Evolutionary conservation across 345 rosid genomes (phyloP).

Genomic region (Adansonia digitata): DNA sequence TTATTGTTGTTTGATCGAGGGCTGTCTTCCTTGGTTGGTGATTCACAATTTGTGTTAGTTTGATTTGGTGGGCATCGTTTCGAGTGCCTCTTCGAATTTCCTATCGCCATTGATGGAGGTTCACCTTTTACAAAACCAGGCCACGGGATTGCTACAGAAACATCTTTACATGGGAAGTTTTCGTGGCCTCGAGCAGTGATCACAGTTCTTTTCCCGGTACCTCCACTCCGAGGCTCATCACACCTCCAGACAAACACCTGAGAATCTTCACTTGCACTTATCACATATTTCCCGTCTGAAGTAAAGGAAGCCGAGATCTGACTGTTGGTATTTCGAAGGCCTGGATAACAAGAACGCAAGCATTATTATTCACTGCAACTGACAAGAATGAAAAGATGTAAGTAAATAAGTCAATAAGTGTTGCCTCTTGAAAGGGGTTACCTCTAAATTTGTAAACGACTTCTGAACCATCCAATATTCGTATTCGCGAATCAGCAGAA

Average conservation of each 20-base stretch:
- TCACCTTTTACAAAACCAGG: conserved; percentile 68
- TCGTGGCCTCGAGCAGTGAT: conserved; percentile 48
- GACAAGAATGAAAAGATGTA: not conserved
- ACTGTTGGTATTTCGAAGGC: conserved; percentile 72
- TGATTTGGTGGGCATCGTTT: conserved; percentile 35
- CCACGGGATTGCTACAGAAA: conserved; percentile 84
- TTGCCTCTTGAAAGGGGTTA: conserved; percentile 12
- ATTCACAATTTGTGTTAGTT: conserved; percentile 24
- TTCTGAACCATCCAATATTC: conserved; percentile 62
- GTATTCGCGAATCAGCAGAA: conserved; percentile 84
- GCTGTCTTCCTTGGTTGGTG: conserved; percentile 49
- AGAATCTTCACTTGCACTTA: conserved; percentile 84
- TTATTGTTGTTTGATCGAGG: conserved; percentile 12
- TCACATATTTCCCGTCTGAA: conserved; percentile 58
- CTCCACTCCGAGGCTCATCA: conserved; percentile 38
- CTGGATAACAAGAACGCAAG: conserved; percentile 28
- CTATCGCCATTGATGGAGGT: conserved; percentile 41
- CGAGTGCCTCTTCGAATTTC: conserved; percentile 42
- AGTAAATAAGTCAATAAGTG: too few relatives aligned
- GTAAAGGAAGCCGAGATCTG: conserved; percentile 88
- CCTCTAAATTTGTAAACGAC: conserved; percentile 71
- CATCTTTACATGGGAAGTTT: conserved; percentile 70
- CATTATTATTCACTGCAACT: not conserved
- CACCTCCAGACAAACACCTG: conserved; percentile 79
- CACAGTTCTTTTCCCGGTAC: conserved; percentile 37